phyloP scores from a whole-genome alignment of 805 yeast genomes.

The Blastobotrys terrestris region DNA sequence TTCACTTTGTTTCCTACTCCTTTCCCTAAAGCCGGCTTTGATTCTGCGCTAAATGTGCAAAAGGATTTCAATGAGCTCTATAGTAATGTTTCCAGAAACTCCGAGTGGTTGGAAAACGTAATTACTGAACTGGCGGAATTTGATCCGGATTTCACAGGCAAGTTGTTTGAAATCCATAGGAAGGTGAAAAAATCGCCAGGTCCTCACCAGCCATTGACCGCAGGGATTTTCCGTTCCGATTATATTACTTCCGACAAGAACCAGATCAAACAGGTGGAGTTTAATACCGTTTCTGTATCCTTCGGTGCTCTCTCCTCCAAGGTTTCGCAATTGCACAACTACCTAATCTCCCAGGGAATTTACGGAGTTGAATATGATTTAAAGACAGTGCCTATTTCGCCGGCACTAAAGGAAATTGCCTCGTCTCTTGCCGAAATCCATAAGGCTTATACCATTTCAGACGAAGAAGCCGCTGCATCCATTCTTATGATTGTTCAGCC shows the following conservation, averaged over 20 bases:
- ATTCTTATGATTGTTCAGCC: constrained; percentile 79
- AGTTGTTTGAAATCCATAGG: constrained; percentile 53
- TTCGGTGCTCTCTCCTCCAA: constrained; percentile 86
- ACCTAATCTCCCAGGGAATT: constrained; percentile 35
- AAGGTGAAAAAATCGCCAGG: constrained; percentile 36
- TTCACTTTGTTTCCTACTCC: constrained; percentile 90
- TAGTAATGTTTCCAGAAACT: constrained; percentile 52
- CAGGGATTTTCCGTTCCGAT: constrained; percentile 88
- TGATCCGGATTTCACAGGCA: constrained; percentile 79
- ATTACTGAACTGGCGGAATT: constrained; percentile 39
- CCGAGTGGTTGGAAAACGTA: constrained; percentile 56
- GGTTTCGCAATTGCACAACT: constrained; percentile 70
- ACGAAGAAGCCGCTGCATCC: constrained; percentile 13
- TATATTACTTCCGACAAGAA: constrained; percentile 48
- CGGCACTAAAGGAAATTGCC: constrained; percentile 57
- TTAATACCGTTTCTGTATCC: constrained; percentile 92
- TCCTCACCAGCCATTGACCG: constrained; percentile 53
- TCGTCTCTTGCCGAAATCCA: constrained; percentile 65
- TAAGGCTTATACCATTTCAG: constrained; percentile 38
- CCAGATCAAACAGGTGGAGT: constrained; percentile 86
- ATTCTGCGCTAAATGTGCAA: constrained; percentile 62
- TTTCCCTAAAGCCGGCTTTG: constrained; percentile 61
- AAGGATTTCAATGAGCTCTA: constrained; percentile 66
- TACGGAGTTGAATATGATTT: constrained; percentile 19
- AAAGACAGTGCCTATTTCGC: constrained; percentile 58